phyloP scores from a whole-genome alignment of 129 eudicot genomes.

The Chrysanthemum lavandulifolium region DNA sequence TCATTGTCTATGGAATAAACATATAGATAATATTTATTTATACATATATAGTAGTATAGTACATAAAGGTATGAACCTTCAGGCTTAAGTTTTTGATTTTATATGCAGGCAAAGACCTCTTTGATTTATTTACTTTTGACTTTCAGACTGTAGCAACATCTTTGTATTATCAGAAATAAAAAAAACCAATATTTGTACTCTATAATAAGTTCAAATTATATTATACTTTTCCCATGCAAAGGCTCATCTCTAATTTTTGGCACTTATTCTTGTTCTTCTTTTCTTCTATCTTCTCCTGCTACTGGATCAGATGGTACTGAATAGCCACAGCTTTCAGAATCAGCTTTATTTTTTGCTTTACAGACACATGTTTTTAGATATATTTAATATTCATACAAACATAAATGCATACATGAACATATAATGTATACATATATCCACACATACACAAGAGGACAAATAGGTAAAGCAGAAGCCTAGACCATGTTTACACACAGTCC shows the following conservation, averaged over 20 bases:
- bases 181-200: neutral
- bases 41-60: neutral
- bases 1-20: constrained; percentile 11
- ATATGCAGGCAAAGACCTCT: constrained; percentile 28
- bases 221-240: constrained; percentile 26
- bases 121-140: constrained; percentile 31
- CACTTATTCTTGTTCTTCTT: constrained; percentile 30
- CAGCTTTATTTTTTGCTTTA: constrained; percentile 41
- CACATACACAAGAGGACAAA: constrained; percentile 44
- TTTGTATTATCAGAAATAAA: constrained; percentile 25
- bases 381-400: neutral
- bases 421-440: neutral
- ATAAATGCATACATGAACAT: constrained; percentile 25
- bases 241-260: constrained; percentile 32
- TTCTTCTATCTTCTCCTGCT: constrained; percentile 29
- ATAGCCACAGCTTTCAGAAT: constrained; percentile 32
- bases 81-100: constrained; percentile 24
- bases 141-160: constrained; percentile 19
- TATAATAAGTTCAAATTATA: constrained; percentile 15
- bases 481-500: constrained; percentile 31
- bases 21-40: neutral
- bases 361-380: constrained; percentile 33
- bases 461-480: no score
- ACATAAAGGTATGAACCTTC: constrained; percentile 21
- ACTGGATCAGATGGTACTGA: constrained; percentile 63